These are phyloP conservation scores for Colletotrichum chrysophilum DNA, from an alignment of 2,329 filamentous ascomycete species.

Conservation along the genomic window DNA sequence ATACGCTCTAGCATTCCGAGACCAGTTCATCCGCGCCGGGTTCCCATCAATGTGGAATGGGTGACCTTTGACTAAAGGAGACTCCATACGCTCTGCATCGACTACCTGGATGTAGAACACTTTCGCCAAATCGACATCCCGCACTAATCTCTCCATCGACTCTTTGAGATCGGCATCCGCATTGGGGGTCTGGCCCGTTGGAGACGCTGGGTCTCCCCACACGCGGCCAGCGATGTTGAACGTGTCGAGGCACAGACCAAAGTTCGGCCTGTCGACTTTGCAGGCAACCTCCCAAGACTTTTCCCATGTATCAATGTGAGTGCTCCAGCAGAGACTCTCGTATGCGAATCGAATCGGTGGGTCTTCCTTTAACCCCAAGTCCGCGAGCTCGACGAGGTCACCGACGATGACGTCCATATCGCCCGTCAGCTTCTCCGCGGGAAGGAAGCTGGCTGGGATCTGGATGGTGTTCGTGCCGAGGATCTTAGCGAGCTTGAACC, in stretches of 20 bases:
- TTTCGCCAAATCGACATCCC: constrained; percentile 63
- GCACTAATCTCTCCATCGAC: constrained; percentile 59
- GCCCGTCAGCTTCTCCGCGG: constrained; percentile 44
- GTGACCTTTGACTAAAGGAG: constrained; percentile 55
- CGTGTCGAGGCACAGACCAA: constrained; percentile 79
- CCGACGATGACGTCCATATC: constrained; percentile 60
- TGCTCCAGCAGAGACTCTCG: constrained; percentile 76
- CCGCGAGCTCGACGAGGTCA: constrained; percentile 69
- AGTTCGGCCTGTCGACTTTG: constrained; percentile 70
- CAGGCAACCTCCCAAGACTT: constrained; percentile 70
- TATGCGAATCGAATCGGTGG: constrained; percentile 72
- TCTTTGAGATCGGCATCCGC: constrained; percentile 59
- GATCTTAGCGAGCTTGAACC: constrained; percentile 69
- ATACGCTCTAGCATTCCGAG: constrained; percentile 64
- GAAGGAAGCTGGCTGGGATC: constrained; percentile 74
- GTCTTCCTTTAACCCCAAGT: constrained; percentile 63
- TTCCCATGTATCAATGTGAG: constrained; percentile 74
- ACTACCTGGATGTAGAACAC: constrained; percentile 80
- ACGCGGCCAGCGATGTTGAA: constrained; percentile 78
- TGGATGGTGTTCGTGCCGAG: constrained; percentile 75
- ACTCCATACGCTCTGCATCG: constrained; percentile 68
- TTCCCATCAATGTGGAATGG: constrained; percentile 57
- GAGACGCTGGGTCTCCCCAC: constrained; percentile 69
- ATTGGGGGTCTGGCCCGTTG: constrained; percentile 54
- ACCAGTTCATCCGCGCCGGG: constrained; percentile 68